Base-by-base conservation (phyloP, 768 basidiomycete species). In the Phlebiopsis gigantea region DNA sequence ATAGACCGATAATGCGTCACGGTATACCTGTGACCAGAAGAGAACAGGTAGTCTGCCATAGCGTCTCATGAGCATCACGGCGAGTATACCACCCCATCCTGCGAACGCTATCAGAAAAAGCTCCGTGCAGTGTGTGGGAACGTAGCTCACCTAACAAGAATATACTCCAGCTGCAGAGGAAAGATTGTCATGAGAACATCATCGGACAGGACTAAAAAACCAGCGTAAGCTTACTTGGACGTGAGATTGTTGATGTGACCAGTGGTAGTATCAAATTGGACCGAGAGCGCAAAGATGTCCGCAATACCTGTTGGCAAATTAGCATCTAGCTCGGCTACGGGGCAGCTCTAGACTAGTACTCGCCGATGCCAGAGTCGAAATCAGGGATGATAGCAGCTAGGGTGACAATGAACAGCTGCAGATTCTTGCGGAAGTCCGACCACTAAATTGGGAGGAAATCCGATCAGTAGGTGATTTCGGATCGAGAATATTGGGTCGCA, bases 351-450 rank as follows among this genome's bases (percentile, higher is more conserved):
- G 21, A 34, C 26, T 5, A 34, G 22, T 28, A 62, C 69, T 34
- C 25, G 81, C 85, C 85, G 50, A 85, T 81, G 0, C 79, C 82
- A 9, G 83, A 85, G 61, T 82, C 78, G 57, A 87, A 87, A 57
- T 87, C 85, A 1, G 85, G 86, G 3, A 86, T 77, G 52, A 84
- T 79, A 0, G 84, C 79, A 10, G 85, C 84, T 15, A 87, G 67
- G 0, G 84, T 85, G 53, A 86, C 73, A 46, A 87, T 80, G 39
- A 83, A 57, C 1, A 88, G 71, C 61, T 83, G 82, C 0, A 83
- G 52, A 55, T 74, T 73, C 69, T 86, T 87, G 34, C 75, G 75
- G 24, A 73, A 61, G 47, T 72, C 68, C 19, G 75, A 73, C 85
- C 85, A 87, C 69, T 82, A 70, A n/a, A n/a, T n/a, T 65, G 47